These are phyloP conservation scores for Staphylotrichum longicolle DNA, from an alignment of 495 filamentous ascomycete genomes.

Conservation along the genomic window DNA sequence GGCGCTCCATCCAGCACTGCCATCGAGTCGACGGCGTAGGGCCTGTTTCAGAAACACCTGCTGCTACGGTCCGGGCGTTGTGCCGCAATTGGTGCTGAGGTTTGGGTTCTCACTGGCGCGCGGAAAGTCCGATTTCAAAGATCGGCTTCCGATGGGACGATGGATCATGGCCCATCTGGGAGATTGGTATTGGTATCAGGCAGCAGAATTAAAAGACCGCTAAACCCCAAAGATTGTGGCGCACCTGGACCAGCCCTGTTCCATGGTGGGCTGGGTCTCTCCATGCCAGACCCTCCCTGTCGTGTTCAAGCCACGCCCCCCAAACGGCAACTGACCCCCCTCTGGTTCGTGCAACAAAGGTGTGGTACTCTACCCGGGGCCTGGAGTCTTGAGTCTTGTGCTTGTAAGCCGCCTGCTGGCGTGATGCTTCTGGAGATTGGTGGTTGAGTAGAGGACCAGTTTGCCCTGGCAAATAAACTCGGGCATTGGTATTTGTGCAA, in stretches of 20 bases:
- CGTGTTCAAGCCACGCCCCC: not conserved
- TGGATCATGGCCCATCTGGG: not conserved
- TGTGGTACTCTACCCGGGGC: no score
- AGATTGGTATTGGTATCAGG: slow-evolving; percentile 15
- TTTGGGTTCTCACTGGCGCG: slow-evolving; percentile 24
- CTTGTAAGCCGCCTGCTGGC: no score
- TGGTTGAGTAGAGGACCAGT: no score
- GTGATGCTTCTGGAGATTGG: no score
- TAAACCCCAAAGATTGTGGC: slow-evolving; percentile 11
- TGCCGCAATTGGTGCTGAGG: slow-evolving; percentile 6
- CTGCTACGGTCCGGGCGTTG: not conserved
- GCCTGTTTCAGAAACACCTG: slow-evolving; percentile 5
- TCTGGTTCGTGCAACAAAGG: no score
- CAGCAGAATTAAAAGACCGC: slow-evolving; percentile 22
- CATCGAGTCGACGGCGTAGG: slow-evolving; percentile 8
- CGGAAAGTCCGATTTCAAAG: slow-evolving; percentile 18
- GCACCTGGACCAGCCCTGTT: not conserved
- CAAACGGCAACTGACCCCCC: no score
- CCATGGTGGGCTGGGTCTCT: slow-evolving; percentile 1
- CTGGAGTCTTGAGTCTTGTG: no score
- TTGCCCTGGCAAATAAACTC: no score
- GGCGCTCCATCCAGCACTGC: not conserved
- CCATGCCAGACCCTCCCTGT: not conserved
- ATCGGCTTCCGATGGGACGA: slow-evolving; percentile 20
- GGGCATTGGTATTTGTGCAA: no score